A percentile compares a stretch with the other conserved stretches of the same genome.
These are phyloP conservation scores for Arthrinium phaeospermum DNA, from an alignment of 2,329 filamentous ascomycete genomes.

Conservation along the genomic window DNA sequence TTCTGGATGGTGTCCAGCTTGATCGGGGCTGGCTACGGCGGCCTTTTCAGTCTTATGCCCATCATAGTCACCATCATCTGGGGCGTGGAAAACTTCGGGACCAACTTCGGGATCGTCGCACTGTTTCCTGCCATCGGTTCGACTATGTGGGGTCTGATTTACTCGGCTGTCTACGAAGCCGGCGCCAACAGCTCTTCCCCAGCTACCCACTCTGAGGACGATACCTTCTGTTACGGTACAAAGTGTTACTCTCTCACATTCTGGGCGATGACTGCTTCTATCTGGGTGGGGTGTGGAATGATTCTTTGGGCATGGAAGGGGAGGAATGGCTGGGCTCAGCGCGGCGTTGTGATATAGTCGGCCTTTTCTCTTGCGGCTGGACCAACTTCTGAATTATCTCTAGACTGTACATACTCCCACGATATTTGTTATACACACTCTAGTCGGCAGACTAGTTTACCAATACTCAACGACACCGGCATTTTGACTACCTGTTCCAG, in stretches of 20 bases:
- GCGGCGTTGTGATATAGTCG: conserved; percentile 69
- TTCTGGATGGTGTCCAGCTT: conserved; percentile 87
- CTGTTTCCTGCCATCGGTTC: conserved; percentile 89
- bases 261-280: conserved; percentile 83
- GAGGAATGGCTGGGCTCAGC: conserved; percentile 73
- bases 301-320: conserved; percentile 85
- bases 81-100: conserved; percentile 98
- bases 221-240: conserved; percentile 78
- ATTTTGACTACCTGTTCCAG: not conserved
- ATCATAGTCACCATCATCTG: conserved; percentile 97
- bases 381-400: not conserved
- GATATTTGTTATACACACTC: not conserved
- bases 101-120: conserved; percentile 95
- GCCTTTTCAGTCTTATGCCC: conserved; percentile 85
- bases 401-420: conserved; percentile 14
- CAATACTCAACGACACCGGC: not conserved
- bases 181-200: conserved; percentile 56
- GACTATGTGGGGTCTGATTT: conserved; percentile 89
- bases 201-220: conserved; percentile 44
- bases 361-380: not conserved
- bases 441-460: not conserved
- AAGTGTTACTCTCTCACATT: conserved; percentile 82
- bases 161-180: conserved; percentile 78
- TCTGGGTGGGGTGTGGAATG: conserved; percentile 76
- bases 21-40: conserved; percentile 91